A percentile compares a stretch with the other conserved stretches of the same genome.
These are phyloP conservation scores for Cladosporium cucumerinum DNA, from an alignment of 2,329 filamentous ascomycete genomes.

Conservation along the genomic window DNA sequence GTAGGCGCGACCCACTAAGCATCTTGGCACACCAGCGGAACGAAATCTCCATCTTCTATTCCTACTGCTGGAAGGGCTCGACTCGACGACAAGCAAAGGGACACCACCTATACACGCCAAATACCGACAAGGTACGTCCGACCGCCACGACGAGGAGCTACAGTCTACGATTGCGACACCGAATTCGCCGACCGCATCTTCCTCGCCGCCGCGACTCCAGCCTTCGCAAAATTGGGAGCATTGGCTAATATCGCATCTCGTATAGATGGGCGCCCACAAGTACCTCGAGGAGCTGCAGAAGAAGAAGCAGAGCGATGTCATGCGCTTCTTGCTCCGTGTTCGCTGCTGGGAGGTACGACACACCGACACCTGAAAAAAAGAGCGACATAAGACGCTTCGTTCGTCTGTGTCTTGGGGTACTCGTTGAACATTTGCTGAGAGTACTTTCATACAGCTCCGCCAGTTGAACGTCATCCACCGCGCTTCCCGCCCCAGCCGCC, in stretches of 20 bases:
- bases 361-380: constrained; percentile 25
- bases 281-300: constrained; percentile 99
- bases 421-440: constrained; percentile 99
- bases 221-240: constrained; percentile 2
- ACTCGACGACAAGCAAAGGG: constrained; percentile 14
- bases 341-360: constrained; percentile 95
- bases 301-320: constrained; percentile 99
- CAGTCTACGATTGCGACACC: constrained; percentile 7
- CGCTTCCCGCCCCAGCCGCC: constrained; percentile 94
- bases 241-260: constrained; percentile 22
- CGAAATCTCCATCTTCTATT: background rate
- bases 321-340: constrained; percentile 99
- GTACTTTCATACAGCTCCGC: constrained; percentile 99
- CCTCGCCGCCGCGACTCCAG: constrained; percentile 1
- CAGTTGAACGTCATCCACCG: constrained; percentile 99
- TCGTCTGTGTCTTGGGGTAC: constrained; percentile 58
- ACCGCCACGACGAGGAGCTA: constrained; percentile 3
- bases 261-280: constrained; percentile 97
- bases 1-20: background rate
- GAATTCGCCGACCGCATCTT: constrained; percentile 4
- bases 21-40: background rate
- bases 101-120: constrained; percentile 19
- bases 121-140: constrained; percentile 29
- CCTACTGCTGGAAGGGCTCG: background rate
- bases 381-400: constrained; percentile 33